A percentile compares a stretch with the other conserved stretches of the same genome.
These are phyloP conservation scores for Gymnopilus dilepis DNA, from an alignment of 768 basidiomycete species.

Conservation along the genomic window DNA sequence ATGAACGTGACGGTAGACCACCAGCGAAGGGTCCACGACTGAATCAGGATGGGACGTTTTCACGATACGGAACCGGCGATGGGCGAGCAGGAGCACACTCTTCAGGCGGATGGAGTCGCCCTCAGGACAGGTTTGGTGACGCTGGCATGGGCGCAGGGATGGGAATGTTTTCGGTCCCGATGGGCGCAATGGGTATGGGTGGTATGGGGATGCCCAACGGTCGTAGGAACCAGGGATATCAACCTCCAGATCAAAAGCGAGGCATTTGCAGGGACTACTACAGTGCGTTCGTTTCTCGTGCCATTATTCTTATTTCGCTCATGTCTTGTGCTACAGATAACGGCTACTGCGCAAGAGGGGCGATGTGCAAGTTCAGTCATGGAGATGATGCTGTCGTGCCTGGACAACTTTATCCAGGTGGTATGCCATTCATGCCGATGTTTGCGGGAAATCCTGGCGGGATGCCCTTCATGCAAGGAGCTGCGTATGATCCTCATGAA, in stretches of 20 bases:
- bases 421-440: constrained; percentile 75
- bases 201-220: constrained; percentile 43
- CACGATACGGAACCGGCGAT: constrained; percentile 57
- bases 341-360: constrained; percentile 90
- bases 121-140: constrained; percentile 42
- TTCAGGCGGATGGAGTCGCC: constrained; percentile 49
- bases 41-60: constrained; percentile 66
- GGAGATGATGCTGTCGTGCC: constrained; percentile 88
- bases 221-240: constrained; percentile 62
- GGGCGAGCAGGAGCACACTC: constrained; percentile 37
- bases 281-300: constrained; percentile 60
- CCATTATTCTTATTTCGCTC: neutral
- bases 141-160: constrained; percentile 37
- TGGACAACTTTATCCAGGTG: constrained; percentile 62
- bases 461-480: constrained; percentile 52
- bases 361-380: constrained; percentile 90
- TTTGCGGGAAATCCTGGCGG: constrained; percentile 49
- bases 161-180: constrained; percentile 27
- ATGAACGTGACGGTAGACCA: constrained; percentile 61
- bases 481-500: constrained; percentile 79
- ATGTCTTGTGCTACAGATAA: constrained; percentile 58
- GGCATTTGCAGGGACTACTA: constrained; percentile 92
- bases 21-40: constrained; percentile 78
- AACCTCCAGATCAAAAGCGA: constrained; percentile 73
- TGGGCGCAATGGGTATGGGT: constrained; percentile 36